Evolutionary conservation across 2,329 filamentous ascomycete genomes (phyloP).

Genomic region (Diplodia intermedia): DNA sequence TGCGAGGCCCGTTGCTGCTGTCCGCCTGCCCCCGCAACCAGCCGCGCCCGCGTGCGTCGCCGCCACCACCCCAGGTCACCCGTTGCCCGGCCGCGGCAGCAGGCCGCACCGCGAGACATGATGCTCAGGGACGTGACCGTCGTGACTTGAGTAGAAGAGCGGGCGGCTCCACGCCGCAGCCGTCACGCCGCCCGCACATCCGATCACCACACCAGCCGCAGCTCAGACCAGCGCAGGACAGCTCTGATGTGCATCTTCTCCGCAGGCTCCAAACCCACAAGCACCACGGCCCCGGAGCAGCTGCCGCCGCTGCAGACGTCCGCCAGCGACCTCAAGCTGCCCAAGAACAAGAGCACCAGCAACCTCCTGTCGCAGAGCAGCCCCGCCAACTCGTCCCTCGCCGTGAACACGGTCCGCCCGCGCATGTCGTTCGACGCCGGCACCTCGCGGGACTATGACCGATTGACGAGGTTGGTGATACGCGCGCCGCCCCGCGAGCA

Average conservation of each 20-base stretch:
- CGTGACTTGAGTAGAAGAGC: conserved; percentile 21
- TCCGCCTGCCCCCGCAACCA: conserved; percentile 11
- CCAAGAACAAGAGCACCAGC: conserved; percentile 58
- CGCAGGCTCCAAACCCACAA: conserved; percentile 32
- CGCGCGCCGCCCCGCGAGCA: background rate
- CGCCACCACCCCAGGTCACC: conserved; percentile 17
- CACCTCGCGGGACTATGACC: conserved; percentile 60
- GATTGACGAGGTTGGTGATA: conserved; percentile 72
- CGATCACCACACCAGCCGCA: conserved; percentile 31
- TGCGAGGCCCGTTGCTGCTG: conserved; percentile 20
- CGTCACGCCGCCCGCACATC: conserved; percentile 29
- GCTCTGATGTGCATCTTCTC: conserved; percentile 32
- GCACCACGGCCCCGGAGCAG: conserved; percentile 25
- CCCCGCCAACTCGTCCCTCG: conserved; percentile 42
- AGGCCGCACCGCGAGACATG: conserved; percentile 6
- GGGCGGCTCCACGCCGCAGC: conserved; percentile 15
- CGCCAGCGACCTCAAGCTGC: conserved; percentile 47
- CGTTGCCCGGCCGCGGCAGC: conserved; percentile 17
- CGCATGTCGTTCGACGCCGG: conserved; percentile 81
- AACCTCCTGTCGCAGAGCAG: conserved; percentile 52
- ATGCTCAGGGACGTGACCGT: conserved; percentile 29
- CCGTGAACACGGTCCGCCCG: conserved; percentile 65
- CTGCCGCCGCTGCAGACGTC: conserved; percentile 13
- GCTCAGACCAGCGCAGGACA: conserved; percentile 29
- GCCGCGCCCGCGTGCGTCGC: conserved; percentile 12